Base-by-base conservation (phyloP, 2,329 filamentous ascomycete species). In the Emergomyces orientalis region DNA sequence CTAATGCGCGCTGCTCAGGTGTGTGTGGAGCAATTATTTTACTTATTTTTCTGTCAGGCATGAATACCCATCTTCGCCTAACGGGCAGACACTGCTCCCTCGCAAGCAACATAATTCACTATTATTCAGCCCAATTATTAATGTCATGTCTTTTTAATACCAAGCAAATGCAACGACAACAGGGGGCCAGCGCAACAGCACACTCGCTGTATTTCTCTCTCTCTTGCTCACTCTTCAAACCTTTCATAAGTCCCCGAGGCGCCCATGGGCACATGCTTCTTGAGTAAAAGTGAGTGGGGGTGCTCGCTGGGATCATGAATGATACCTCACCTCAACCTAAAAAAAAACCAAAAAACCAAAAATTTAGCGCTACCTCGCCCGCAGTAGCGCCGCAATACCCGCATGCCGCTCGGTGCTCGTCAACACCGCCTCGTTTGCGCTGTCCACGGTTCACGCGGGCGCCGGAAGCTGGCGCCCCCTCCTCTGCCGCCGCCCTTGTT, bases 361-460 rank as follows among this genome's bases (percentile, higher is more conserved):
- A 25, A 32, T 30, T 61, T 61, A 61, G 51, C 59, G 59, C 59
- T 61, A 19, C 59, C 25, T 51, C 59, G 37, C 17, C 32, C 45
- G 49, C 59, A 61, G 59, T 51, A 61, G 59, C 59, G 59, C 59
- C 47, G 25, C 59, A 41, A 52, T 54, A 54, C 32, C 30, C 60
- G 60, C 60, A 61, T 61, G 60, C 51, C 49, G 60, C 60, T 56
- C 60, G 34, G 22, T 55, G 45, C 45, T 61, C 60, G 60, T 43
- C 41, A 47, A 54, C 19, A 34, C n/a, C 32, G 55, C 37, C 41
- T 59, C 41, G 39, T 59, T 59, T 45, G 56, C 41, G 37, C 56
- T 19, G 41, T 34, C 17, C 27, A 59, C 25, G 39, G 39, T 30
- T 59, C 39, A 6, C 55, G 22, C 25, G 17, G 52, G n/a, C 32